These are phyloP conservation scores for Vaccinium darrowii DNA, from an alignment of 148 eudicot genomes.

Conservation along the genomic window DNA sequence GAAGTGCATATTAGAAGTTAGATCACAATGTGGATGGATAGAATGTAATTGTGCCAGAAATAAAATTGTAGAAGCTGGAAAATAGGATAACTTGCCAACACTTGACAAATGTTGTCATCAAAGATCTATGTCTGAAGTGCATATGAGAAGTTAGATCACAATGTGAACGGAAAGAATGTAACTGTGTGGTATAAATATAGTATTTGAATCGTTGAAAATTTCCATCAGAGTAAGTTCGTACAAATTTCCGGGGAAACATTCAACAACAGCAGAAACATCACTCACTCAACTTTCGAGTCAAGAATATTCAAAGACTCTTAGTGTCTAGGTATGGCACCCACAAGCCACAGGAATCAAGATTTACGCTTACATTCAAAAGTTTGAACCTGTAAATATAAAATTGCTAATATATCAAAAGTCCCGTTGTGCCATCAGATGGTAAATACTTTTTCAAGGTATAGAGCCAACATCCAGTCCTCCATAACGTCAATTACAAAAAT, in stretches of 20 bases:
- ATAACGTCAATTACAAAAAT: not conserved
- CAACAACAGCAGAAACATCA: not conserved
- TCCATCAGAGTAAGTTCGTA: not conserved
- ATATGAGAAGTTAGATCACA: not conserved
- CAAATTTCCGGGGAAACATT: slow-evolving; percentile 8
- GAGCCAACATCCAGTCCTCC: slow-evolving; percentile 1
- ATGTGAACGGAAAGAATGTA: not conserved
- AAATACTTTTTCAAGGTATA: not conserved
- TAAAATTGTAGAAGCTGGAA: not conserved
- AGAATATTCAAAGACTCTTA: not conserved
- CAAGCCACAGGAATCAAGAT: not conserved
- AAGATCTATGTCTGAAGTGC: not conserved
- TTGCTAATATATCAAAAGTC: not conserved
- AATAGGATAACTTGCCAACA: not conserved
- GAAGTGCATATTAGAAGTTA: not conserved
- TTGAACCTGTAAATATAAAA: not conserved
- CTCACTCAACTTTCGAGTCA: not conserved
- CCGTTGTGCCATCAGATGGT: not conserved
- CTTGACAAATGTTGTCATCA: not conserved
- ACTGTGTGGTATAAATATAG: not conserved
- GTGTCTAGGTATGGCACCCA: not conserved
- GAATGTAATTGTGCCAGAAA: not conserved
- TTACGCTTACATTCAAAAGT: not conserved
- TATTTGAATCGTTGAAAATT: not conserved
- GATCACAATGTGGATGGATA: not conserved